These are phyloP conservation scores for Lupinus albus DNA, from an alignment of 306 rosid species.

Conservation along the genomic window DNA sequence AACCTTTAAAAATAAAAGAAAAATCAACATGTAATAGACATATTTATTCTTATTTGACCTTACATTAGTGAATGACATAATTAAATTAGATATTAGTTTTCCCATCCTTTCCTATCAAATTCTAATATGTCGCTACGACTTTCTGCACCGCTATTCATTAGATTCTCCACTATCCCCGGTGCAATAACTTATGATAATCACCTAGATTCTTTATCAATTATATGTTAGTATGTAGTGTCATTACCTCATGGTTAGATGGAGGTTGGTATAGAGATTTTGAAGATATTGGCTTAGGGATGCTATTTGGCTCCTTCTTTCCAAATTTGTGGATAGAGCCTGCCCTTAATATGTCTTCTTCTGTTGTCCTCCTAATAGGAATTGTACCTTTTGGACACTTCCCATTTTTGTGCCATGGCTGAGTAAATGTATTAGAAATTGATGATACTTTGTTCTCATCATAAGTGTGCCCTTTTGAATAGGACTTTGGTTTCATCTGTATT, in stretches of 20 bases:
- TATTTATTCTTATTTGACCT: too few relatives aligned
- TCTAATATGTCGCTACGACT: too few relatives aligned
- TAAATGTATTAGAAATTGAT: slow-evolving; percentile 44
- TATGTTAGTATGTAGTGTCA: slow-evolving; percentile 27
- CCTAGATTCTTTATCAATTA: slow-evolving; percentile 4
- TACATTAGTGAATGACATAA: too few relatives aligned
- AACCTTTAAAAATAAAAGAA: too few relatives aligned
- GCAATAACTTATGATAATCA: too few relatives aligned
- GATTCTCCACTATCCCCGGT: too few relatives aligned
- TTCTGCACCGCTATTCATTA: too few relatives aligned
- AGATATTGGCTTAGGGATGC: slow-evolving; percentile 51
- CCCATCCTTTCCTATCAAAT: too few relatives aligned
- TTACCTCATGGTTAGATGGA: slow-evolving; percentile 56
- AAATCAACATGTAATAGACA: too few relatives aligned
- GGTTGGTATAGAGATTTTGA: slow-evolving; percentile 54
- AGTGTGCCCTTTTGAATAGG: slow-evolving; percentile 44
- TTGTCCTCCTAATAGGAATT: slow-evolving; percentile 58
- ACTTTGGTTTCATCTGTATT: slow-evolving; percentile 47
- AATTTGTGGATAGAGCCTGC: slow-evolving; percentile 54
- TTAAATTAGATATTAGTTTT: too few relatives aligned
- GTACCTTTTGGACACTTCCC: slow-evolving; percentile 60
- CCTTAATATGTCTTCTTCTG: slow-evolving; percentile 48
- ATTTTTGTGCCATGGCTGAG: slow-evolving; percentile 56
- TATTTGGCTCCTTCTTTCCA: slow-evolving; percentile 53
- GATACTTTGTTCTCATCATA: slow-evolving; percentile 49